phyloP scores from a whole-genome alignment of 2,329 filamentous ascomycete species.

The Xylogone sp. region DNA sequence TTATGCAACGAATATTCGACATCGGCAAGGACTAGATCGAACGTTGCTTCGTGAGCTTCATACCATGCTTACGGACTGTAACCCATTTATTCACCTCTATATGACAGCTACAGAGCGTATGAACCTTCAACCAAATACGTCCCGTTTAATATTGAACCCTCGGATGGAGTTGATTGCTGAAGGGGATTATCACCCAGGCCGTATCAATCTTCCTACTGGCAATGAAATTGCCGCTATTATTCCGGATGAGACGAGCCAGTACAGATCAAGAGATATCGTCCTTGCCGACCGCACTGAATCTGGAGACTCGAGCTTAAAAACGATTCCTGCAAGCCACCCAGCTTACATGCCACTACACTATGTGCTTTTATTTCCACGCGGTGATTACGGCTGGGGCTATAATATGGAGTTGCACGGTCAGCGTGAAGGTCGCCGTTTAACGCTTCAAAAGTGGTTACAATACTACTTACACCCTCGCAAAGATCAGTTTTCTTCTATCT shows the following conservation, averaged over 20 bases:
- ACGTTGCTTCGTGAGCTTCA: neutral
- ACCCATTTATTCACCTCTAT: conserved; percentile 1
- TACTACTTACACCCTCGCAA: neutral
- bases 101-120: neutral
- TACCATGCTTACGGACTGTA: neutral
- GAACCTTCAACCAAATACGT: neutral
- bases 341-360: neutral
- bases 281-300: neutral
- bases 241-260: neutral
- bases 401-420: neutral
- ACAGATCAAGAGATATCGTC: neutral
- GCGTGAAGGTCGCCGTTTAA: neutral
- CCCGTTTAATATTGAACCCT: neutral
- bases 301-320: neutral
- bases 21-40: neutral
- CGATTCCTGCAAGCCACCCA: neutral
- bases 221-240: neutral
- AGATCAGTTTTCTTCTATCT: neutral
- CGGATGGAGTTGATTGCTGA: neutral
- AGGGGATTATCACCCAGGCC: neutral
- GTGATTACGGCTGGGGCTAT: neutral
- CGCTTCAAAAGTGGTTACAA: neutral
- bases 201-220: neutral
- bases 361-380: neutral
- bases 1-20: neutral